Evolutionary conservation across 2,329 filamentous ascomycete genomes (phyloP).

Genomic region (Sclerotinia subarctica): DNA sequence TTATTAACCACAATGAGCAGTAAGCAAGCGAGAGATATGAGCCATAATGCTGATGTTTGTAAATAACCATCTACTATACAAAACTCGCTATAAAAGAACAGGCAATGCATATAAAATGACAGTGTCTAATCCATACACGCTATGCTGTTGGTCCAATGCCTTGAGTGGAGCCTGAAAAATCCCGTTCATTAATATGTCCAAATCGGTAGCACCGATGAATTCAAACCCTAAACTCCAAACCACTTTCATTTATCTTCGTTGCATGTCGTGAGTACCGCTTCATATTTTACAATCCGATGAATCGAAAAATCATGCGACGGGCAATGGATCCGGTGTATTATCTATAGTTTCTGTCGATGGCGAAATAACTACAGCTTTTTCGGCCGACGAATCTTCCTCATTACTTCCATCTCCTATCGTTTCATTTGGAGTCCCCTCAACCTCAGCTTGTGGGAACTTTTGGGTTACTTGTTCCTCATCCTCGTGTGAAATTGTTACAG

Average conservation of each 20-base stretch:
- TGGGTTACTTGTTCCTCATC: conserved; percentile 2
- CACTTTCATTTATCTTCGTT: conserved; percentile 10
- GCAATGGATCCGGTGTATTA: neutral
- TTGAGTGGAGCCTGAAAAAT: conserved; percentile 2
- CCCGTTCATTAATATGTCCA: conserved; percentile 1
- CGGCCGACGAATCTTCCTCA: neutral
- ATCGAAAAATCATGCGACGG: neutral
- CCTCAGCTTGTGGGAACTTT: neutral
- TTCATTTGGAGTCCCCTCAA: neutral
- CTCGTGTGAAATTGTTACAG: neutral
- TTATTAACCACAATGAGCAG: neutral
- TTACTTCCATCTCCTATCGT: neutral
- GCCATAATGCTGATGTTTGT: neutral
- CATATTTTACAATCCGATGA: conserved; percentile 5
- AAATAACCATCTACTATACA: conserved; percentile 1
- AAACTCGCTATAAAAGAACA: neutral
- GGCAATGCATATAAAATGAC: neutral
- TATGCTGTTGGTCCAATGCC: neutral
- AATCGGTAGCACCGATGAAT: neutral
- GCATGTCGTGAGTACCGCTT: neutral
- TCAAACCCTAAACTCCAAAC: conserved; percentile 5
- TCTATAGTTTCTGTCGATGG: neutral
- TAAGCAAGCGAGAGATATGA: neutral
- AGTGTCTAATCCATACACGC: neutral
- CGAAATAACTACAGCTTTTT: neutral